These are phyloP conservation scores for Cyclotella kingstonii DNA, from an alignment of 108 stramenopile genomes.

Conservation along the genomic window DNA sequence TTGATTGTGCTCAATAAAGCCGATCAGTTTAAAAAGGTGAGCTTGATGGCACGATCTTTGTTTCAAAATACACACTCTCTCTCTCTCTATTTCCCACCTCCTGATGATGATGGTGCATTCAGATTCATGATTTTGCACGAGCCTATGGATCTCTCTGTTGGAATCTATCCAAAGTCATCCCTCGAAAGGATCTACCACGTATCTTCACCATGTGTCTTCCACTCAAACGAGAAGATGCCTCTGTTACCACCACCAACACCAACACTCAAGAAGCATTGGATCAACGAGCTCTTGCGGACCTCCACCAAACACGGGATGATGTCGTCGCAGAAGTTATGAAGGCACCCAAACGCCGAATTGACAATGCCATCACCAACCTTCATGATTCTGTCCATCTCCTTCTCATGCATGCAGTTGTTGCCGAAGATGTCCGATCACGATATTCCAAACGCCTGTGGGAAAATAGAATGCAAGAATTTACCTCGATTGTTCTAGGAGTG, in stretches of 20 bases:
- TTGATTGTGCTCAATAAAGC: constrained; percentile 98
- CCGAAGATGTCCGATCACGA: constrained; percentile 51
- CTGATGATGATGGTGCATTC: constrained; percentile 29
- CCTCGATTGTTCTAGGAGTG: constrained; percentile 34
- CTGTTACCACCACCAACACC: constrained; percentile 14
- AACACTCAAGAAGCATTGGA: constrained; percentile 33
- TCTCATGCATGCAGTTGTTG: constrained; percentile 79
- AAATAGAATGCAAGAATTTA: constrained; percentile 48
- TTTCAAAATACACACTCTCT: not conserved
- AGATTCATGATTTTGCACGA: constrained; percentile 98
- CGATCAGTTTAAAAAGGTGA: constrained; percentile 76
- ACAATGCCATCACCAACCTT: constrained; percentile 97
- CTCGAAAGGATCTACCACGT: constrained; percentile 94
- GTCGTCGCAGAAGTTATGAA: constrained; percentile 92
- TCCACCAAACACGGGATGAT: constrained; percentile 86
- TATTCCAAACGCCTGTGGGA: constrained; percentile 55
- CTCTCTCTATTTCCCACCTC: not conserved
- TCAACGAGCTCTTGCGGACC: constrained; percentile 63
- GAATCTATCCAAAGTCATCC: constrained; percentile 96
- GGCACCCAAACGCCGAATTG: constrained; percentile 94
- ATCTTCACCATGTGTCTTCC: constrained; percentile 99
- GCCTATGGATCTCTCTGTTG: constrained; percentile 99
- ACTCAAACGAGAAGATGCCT: constrained; percentile 13
- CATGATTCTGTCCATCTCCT: constrained; percentile 86
- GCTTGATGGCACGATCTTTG: too few species aligned